Conservation (phyloP, 1,284 basidiomycete species). For the Moniliella sp. region DNA sequence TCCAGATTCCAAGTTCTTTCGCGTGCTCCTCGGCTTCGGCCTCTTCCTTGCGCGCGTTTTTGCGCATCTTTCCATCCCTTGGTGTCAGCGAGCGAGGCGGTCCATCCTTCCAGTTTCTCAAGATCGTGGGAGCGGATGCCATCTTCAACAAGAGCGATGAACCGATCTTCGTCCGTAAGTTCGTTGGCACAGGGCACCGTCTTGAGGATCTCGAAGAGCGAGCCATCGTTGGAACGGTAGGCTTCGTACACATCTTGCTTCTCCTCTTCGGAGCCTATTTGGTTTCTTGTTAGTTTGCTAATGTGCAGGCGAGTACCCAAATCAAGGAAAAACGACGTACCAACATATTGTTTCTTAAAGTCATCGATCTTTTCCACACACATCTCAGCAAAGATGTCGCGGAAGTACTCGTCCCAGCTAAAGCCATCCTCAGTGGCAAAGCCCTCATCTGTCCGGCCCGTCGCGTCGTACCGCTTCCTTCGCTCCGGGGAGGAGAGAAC, state of each 20-base stretch:
- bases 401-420: conserved; percentile 34
- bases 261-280: conserved; percentile 23
- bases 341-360: conserved; percentile 24
- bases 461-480: conserved; percentile 22
- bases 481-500: conserved; percentile 22
- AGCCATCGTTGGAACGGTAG: conserved; percentile 15
- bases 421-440: conserved; percentile 17
- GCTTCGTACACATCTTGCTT: conserved; percentile 19
- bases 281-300: too few species aligned
- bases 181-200: conserved; percentile 2
- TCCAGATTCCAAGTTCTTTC: conserved; percentile 24
- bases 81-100: conserved; percentile 1
- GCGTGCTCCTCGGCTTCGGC: conserved; percentile 3
- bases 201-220: conserved; percentile 8
- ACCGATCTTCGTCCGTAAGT: conserved; percentile 1
- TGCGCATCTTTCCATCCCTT: neutral
- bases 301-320: too few species aligned
- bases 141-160: conserved; percentile 4
- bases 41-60: conserved; percentile 2
- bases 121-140: conserved; percentile 14
- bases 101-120: conserved; percentile 4
- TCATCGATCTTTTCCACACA: conserved; percentile 20
- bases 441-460: conserved; percentile 25
- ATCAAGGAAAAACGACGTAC: too few species aligned
- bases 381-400: conserved; percentile 29